Evolutionary conservation across 768 basidiomycete genomes (phyloP).

Genomic region (Pholiota microspora): DNA sequence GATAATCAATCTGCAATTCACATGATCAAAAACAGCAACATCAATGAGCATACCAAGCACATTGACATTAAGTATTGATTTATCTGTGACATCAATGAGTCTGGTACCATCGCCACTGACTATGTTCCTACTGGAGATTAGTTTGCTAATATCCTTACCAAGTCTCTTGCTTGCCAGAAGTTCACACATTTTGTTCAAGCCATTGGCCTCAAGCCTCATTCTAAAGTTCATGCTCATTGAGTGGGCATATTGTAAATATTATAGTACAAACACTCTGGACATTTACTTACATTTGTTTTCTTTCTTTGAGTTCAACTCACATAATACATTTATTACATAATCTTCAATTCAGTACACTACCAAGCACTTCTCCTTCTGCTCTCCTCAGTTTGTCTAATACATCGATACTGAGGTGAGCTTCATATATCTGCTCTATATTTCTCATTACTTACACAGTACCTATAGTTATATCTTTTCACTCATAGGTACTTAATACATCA

Average conservation of each 20-base stretch:
- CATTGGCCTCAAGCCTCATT: background rate
- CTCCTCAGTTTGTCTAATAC: background rate
- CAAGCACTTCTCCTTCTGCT: background rate
- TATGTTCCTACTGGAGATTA: background rate
- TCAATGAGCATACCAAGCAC: constrained; percentile 4
- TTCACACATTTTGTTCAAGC: background rate
- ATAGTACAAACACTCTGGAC: background rate
- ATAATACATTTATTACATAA: background rate
- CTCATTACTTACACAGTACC: background rate
- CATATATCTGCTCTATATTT: background rate
- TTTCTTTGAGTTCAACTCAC: background rate
- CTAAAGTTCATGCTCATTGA: constrained; percentile 12
- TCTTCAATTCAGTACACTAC: background rate
- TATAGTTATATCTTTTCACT: background rate
- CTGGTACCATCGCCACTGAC: background rate
- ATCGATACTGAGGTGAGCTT: background rate
- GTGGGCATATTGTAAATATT: background rate
- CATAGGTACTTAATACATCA: background rate
- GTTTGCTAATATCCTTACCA: background rate
- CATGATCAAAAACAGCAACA: background rate
- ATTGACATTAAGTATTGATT: constrained; percentile 2
- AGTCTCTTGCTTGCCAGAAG: background rate
- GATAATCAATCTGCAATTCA: constrained; percentile 2
- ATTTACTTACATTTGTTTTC: background rate
- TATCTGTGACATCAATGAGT: background rate